phyloP scores from a whole-genome alignment of 2,329 filamentous ascomycete genomes.

The Cercospora berteroae region DNA sequence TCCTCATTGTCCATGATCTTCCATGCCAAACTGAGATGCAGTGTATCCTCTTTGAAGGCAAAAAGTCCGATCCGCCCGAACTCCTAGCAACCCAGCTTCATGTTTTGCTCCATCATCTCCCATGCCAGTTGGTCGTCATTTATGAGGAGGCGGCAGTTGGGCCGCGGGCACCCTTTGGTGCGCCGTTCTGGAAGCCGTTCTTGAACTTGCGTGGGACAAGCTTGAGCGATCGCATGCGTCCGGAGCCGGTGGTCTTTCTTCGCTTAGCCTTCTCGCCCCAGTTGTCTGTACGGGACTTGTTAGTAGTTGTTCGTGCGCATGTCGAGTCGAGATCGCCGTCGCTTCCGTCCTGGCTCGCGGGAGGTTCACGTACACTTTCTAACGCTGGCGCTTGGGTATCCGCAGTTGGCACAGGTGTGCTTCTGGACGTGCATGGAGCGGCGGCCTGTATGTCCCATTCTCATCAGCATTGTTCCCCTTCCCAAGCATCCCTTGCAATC shows the following conservation, averaged over 20 bases:
- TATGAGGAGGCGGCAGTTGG: conserved; percentile 18
- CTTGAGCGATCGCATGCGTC: conserved; percentile 94
- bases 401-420: conserved; percentile 94
- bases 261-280: conserved; percentile 99
- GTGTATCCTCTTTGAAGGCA: conserved; percentile 11
- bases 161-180: conserved; percentile 79
- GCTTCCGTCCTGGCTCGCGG: background rate
- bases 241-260: conserved; percentile 98
- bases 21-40: conserved; percentile 6
- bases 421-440: conserved; percentile 99
- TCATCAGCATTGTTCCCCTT: conserved; percentile 32
- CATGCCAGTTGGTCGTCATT: conserved; percentile 12
- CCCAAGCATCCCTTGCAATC: background rate
- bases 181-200: conserved; percentile 94
- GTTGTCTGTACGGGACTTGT: conserved; percentile 67
- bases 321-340: conserved; percentile 8
- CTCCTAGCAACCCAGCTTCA: conserved; percentile 26
- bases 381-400: conserved; percentile 95
- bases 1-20: conserved; percentile 8
- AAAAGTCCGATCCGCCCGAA: conserved; percentile 20
- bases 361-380: conserved; percentile 82
- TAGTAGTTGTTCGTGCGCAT: conserved; percentile 15
- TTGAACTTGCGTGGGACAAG: conserved; percentile 87
- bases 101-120: conserved; percentile 22
- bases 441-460: conserved; percentile 60